Conservation (phyloP, 2,329 filamentous ascomycete species). For the Paracorniculantispora psalliotae region DNA sequence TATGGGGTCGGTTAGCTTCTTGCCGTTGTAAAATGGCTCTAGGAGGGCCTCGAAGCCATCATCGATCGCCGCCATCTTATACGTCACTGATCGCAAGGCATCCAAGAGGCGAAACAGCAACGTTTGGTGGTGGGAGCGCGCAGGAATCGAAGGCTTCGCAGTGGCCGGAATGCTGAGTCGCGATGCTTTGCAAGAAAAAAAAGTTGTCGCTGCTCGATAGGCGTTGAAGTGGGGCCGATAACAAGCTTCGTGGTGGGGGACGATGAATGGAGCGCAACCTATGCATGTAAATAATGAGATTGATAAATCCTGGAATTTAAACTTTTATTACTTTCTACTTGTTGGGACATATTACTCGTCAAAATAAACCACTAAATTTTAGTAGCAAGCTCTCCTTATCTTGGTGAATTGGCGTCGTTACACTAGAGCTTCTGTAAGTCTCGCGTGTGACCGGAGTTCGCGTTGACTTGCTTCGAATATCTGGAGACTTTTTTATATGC, state of each 20-base stretch:
- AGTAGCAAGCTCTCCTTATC: too few relatives aligned
- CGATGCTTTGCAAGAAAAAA: slow-evolving; percentile 12
- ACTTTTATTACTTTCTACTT: background rate
- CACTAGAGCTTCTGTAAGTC: too few relatives aligned
- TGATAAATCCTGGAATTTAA: background rate
- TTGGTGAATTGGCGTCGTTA: too few relatives aligned
- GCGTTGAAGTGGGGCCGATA: slow-evolving; percentile 13
- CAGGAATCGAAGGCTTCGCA: background rate
- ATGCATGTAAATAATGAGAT: background rate
- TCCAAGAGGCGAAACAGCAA: slow-evolving; percentile 15
- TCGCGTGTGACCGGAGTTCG: too few relatives aligned
- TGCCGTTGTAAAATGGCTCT: slow-evolving; percentile 64
- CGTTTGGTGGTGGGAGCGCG: background rate
- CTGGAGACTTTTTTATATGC: too few relatives aligned
- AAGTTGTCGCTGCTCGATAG: slow-evolving; percentile 9
- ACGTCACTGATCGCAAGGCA: slow-evolving; percentile 29
- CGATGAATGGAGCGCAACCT: background rate
- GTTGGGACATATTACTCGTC: too few relatives aligned
- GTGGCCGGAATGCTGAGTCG: slow-evolving; percentile 7
- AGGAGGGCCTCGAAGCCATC: slow-evolving; percentile 62
- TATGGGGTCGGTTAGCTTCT: slow-evolving; percentile 61
- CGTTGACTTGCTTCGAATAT: too few relatives aligned
- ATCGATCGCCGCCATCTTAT: slow-evolving; percentile 50
- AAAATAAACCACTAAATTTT: too few relatives aligned
- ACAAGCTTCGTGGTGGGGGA: slow-evolving; percentile 12